Base-by-base conservation (phyloP, 2,329 filamentous ascomycete genomes). In the Onygena corvina region DNA sequence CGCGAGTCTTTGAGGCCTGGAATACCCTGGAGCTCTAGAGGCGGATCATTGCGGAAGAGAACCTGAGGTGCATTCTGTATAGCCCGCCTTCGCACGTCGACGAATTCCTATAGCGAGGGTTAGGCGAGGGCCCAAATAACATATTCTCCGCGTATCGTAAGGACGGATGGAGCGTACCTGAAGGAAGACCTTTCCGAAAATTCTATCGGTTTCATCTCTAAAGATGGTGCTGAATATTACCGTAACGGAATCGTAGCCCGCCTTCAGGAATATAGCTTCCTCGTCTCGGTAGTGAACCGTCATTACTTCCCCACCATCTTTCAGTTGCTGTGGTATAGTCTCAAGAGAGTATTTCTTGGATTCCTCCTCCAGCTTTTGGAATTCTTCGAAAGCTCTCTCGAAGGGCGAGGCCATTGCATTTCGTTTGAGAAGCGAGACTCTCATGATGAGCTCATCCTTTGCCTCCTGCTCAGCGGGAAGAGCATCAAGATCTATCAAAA, bases 141-240 rank as follows among this genome's bases (percentile, higher is more conserved):
- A 40, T 7, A 21, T 31, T 57, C 20, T 25, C 23, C 8, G 21
- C 14, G 9, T 46, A 23, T 8, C 21, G 14, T 27, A 8, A 2
- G 27, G 9, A 2, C 2, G 8, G 27, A 14, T 31, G n/a, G n/a
- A 8, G 6, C 60, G 34, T 57, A 71, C 69, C 66, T 95, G 89
- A 59, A 98, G 80, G 65, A 99, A 98, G 11, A 98, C 88, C 71
- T 95, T 96, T 59, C 92, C 92, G 61, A 94, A 98, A 51, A 99
- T 86, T 54, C 90, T 77, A 65, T 98, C 92, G 49, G 93, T 98
- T 71, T 98, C 93, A 65, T 99, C 93, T 51, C 87, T 78, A 76
- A 99, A 99, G 47, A 96, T 80, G 35, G 92, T 98, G 70, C 88
- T 94, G 76, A 98, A 98, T 63, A 98, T 98, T 61, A 98, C 89